Conservation (phyloP, 2,329 filamentous ascomycete species). For the Leptographium procerum region DNA sequence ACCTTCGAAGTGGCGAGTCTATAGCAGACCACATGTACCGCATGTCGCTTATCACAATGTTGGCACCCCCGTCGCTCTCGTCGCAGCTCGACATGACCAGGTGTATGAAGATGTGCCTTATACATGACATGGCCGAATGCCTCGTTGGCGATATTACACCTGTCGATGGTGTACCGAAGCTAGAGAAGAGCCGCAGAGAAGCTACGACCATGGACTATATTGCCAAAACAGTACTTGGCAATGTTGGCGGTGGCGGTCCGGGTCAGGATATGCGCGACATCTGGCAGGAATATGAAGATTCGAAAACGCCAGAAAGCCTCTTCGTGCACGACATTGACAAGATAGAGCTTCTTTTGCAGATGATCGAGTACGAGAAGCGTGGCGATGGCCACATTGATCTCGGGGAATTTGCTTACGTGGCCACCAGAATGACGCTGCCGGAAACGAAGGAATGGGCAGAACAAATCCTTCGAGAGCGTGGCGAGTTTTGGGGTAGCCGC, state of each 20-base stretch:
- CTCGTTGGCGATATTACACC: slow-evolving; percentile 96
- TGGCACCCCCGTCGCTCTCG: slow-evolving; percentile 66
- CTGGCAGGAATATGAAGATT: slow-evolving; percentile 95
- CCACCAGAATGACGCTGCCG: slow-evolving; percentile 56
- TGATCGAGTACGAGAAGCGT: slow-evolving; percentile 86
- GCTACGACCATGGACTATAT: slow-evolving; percentile 87
- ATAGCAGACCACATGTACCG: slow-evolving; percentile 99
- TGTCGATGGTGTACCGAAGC: slow-evolving; percentile 72
- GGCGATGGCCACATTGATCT: slow-evolving; percentile 56
- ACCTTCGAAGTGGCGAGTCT: slow-evolving; percentile 56
- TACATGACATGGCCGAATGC: slow-evolving; percentile 96
- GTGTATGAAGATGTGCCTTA: slow-evolving; percentile 89
- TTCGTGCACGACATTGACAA: slow-evolving; percentile 98
- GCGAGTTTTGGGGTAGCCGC: slow-evolving; percentile 54
- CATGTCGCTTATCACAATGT: slow-evolving; percentile 93
- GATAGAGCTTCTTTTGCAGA: slow-evolving; percentile 87
- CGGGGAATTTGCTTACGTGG: slow-evolving; percentile 76
- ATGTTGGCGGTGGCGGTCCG: slow-evolving; percentile 54
- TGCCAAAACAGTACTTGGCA: slow-evolving; percentile 58
- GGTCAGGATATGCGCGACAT: slow-evolving; percentile 58
- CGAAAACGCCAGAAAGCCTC: slow-evolving; percentile 66
- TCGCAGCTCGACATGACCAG: slow-evolving; percentile 62
- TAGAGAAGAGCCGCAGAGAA: slow-evolving; percentile 82
- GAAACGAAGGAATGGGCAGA: slow-evolving; percentile 75
- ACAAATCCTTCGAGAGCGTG: slow-evolving; percentile 64